Base-by-base conservation (phyloP, 345 rosid species). In the Linum trigynum region DNA sequence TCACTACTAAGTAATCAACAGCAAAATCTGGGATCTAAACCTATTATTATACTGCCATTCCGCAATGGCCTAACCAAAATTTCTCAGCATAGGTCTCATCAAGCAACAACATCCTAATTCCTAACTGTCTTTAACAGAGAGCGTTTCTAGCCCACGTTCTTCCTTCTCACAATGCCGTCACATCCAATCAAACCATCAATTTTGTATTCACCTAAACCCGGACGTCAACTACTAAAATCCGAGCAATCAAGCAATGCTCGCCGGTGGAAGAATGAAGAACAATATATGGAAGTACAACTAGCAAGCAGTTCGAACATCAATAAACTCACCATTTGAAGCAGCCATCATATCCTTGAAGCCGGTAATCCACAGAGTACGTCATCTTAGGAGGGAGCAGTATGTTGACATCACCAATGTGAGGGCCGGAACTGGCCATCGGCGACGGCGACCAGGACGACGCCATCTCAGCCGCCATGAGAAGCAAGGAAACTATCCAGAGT, bases 301-400 rank as follows among this genome's bases (percentile, higher is more conserved):
- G 9, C 41, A 57, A 17, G 5, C 41, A 32, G 32, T 3, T 2
- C 3, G 32, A 23, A 23, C 32, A 23, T 23, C 32, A 23, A 23
- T 23, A 23, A 23, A 11, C 7, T 57, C 6, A 87, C 98, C 98
- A 92, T 82, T 85, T 87, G 81, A 92, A 92, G 85, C 98, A 92
- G 68, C 98, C 98, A 71, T 87, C 95, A 16, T 92, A 89, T 65
- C 98, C 98, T 72, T 87, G 97, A 64, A 92, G 98, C 16, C 90
- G 91, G 70, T 86, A 87, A 78, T 89, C 92, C n/a, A 92, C 96
- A 36, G 95, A 82, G 56, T 81, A 78, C 43, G 91, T 92, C 92
- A 92, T 89, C 74, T 65, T 92, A 12, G 95, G 98, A 76, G 98
- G 98, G 73, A 92, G 75, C 11, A 92, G 85, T 62, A 92, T 77